Percentiles rank a stretch among this genome's conserved stretches.
Evolutionary conservation across 768 basidiomycete species (phyloP).

Genomic region (Lentinula guzmanii): DNA sequence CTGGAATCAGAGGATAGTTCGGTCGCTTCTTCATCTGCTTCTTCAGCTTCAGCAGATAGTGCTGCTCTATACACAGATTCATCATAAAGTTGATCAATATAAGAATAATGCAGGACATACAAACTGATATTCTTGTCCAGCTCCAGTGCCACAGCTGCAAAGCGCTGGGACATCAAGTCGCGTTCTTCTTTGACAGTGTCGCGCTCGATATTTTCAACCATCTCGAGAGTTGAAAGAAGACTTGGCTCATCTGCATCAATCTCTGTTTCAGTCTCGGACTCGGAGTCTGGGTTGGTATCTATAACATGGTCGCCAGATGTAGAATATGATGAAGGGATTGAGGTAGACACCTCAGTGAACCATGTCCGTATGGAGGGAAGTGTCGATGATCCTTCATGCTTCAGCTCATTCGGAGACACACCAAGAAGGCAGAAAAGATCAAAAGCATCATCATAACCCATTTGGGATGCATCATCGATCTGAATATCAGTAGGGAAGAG

Average conservation of each 20-base stretch:
- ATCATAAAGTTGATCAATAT: background rate
- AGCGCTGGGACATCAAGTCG: background rate
- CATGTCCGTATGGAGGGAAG: conserved; percentile 3
- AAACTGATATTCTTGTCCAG: background rate
- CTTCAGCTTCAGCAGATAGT: background rate
- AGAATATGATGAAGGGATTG: background rate
- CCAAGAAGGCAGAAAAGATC: conserved; percentile 16
- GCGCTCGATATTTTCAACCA: no score
- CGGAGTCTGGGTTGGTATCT: no score
- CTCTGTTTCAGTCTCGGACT: no score
- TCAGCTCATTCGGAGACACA: conserved; percentile 6
- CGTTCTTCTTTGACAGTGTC: background rate
- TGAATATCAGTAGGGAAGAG: conserved; percentile 17
- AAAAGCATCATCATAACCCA: conserved; percentile 16
- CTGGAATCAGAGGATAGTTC: background rate
- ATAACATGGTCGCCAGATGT: no score
- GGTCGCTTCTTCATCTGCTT: background rate
- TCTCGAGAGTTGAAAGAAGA: no score
- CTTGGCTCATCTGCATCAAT: no score
- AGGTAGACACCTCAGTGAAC: background rate
- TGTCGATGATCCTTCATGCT: background rate
- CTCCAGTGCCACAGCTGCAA: conserved; percentile 3
- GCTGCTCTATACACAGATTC: background rate
- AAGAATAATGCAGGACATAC: background rate
- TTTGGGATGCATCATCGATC: conserved; percentile 11